These are phyloP conservation scores for Aspergillus fumigatiaffinis DNA, from an alignment of 2,329 filamentous ascomycete species.

Conservation along the genomic window DNA sequence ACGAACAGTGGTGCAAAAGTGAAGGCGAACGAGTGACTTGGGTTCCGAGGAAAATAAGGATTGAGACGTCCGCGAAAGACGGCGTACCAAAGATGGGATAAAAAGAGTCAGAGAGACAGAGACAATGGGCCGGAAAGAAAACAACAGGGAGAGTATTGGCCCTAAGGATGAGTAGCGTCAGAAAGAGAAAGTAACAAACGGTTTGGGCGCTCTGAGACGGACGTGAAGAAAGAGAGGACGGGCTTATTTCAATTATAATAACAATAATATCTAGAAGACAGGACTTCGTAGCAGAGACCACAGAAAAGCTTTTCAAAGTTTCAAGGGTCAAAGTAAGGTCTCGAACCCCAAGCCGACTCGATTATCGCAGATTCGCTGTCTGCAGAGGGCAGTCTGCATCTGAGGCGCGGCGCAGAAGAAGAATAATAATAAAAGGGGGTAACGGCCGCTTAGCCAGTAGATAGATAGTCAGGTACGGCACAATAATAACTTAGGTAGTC, in stretches of 20 bases:
- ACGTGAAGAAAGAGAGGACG: slow-evolving; percentile 2
- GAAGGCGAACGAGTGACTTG: slow-evolving; percentile 10
- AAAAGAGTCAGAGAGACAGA: background rate
- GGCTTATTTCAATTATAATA: background rate
- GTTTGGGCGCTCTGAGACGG: background rate
- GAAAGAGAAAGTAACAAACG: background rate
- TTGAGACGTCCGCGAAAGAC: background rate
- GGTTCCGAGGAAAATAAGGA: background rate
- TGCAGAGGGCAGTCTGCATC: background rate
- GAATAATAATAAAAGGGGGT: slow-evolving; percentile 4
- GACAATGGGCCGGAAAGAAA: background rate
- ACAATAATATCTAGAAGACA: background rate
- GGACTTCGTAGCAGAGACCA: background rate
- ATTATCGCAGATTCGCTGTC: background rate
- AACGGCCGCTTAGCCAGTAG: slow-evolving; percentile 1
- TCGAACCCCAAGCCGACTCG: background rate
- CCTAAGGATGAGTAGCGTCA: background rate
- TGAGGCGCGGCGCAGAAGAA: background rate
- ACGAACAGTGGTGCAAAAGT: slow-evolving; percentile 6
- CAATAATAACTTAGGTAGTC: background rate
- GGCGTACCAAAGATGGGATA: background rate
- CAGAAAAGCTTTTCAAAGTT: background rate
- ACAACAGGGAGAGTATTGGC: background rate
- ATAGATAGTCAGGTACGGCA: slow-evolving; percentile 4
- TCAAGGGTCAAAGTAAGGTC: slow-evolving; percentile 3